A percentile compares a stretch with the other conserved stretches of the same genome.
These are phyloP conservation scores for Didymella lethalis DNA, from an alignment of 2,329 filamentous ascomycete genomes.

Conservation along the genomic window DNA sequence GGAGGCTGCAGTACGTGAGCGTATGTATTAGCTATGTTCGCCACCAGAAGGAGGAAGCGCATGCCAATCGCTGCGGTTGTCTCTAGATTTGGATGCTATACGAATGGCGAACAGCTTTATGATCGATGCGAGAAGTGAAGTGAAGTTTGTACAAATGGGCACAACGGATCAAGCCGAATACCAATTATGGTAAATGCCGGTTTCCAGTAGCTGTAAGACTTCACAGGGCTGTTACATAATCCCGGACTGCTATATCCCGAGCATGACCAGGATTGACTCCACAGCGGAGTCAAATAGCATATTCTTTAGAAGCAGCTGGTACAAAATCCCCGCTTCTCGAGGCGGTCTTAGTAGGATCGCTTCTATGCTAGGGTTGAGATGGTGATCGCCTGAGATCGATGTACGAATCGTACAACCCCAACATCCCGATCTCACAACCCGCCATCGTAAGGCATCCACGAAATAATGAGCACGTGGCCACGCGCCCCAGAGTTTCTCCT, in stretches of 20 bases:
- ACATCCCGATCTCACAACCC: constrained; percentile 4
- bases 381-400: not conserved
- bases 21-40: not conserved
- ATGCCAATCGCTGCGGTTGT: no score
- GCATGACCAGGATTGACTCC: not conserved
- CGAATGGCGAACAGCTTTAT: no score
- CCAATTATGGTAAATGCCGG: not conserved
- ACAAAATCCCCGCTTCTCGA: not conserved
- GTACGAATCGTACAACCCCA: constrained; percentile 17
- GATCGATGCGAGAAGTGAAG: no score
- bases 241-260: not conserved
- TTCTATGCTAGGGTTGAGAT: not conserved
- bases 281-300: not conserved
- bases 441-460: not conserved
- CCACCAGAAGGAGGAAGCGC: not conserved
- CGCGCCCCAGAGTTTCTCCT: not conserved
- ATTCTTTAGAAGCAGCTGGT: not conserved
- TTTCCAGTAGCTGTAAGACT: not conserved
- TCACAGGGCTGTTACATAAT: not conserved
- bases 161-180: not conserved
- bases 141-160: not conserved
- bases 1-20: not conserved
- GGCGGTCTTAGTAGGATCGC: not conserved
- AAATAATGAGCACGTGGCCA: not conserved
- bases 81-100: no score